phyloP scores from a whole-genome alignment of 176 grass and related monocot species.

The Lolium perenne region DNA sequence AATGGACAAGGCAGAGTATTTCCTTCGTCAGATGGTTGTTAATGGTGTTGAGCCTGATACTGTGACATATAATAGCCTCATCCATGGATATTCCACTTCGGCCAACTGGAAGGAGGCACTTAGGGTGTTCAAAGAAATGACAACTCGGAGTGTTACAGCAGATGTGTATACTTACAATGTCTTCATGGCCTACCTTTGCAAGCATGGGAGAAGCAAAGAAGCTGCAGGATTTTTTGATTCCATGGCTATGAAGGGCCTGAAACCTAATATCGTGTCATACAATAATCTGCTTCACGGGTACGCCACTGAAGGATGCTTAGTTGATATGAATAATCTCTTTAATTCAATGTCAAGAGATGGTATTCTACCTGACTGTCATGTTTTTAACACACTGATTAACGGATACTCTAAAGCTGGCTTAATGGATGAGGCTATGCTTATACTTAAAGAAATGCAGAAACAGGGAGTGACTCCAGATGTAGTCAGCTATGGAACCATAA shows the following conservation, averaged over 20 bases:
- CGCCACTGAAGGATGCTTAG: constrained; percentile 1
- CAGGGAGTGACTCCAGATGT: neutral
- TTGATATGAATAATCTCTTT: constrained; percentile 13
- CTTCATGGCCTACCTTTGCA: neutral
- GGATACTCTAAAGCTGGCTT: neutral
- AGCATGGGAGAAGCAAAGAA: neutral
- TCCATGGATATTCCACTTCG: constrained; percentile 12
- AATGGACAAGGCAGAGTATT: neutral
- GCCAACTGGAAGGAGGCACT: neutral
- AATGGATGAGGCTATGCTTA: neutral
- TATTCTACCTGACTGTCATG: neutral
- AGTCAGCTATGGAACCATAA: neutral
- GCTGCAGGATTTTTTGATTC: neutral
- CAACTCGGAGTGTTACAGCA: neutral
- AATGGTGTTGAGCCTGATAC: neutral
- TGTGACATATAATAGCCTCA: neutral
- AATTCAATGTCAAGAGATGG: neutral
- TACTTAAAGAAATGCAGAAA: neutral
- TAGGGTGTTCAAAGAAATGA: neutral
- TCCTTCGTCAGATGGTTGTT: neutral
- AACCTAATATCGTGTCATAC: neutral
- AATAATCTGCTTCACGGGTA: neutral
- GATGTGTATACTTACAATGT: neutral
- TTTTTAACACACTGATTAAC: neutral
- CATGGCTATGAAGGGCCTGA: neutral